Evolutionary conservation across 2,329 filamentous ascomycete genomes (phyloP).

Genomic region (Eutypa lata): DNA sequence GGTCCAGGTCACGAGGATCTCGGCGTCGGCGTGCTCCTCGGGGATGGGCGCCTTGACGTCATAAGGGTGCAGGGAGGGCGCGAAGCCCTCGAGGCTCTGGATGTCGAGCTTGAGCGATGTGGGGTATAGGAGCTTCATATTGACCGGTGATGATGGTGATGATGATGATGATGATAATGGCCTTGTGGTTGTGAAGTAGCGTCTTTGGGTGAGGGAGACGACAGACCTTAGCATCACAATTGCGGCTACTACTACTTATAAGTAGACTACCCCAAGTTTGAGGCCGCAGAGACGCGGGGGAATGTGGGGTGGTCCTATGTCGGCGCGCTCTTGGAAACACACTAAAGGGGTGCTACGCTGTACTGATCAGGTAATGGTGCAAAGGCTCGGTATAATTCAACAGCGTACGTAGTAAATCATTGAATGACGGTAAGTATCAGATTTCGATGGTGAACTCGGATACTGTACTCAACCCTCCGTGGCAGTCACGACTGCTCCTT

Average conservation of each 20-base stretch:
- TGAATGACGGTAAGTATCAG: too few species aligned
- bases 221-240: too few species aligned
- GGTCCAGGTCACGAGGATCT: conserved; percentile 60
- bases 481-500: too few species aligned
- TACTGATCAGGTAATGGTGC: not conserved
- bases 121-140: conserved; percentile 65
- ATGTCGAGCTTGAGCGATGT: conserved; percentile 58
- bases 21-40: conserved; percentile 55
- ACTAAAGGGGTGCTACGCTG: not conserved
- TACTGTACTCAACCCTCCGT: too few species aligned
- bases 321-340: not conserved
- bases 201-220: not conserved
- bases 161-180: not conserved
- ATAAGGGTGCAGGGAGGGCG: conserved; percentile 55
- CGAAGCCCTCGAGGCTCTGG: conserved; percentile 55
- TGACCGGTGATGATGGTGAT: conserved; percentile 9
- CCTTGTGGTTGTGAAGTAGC: not conserved
- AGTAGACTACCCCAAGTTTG: too few species aligned
- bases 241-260: too few species aligned
- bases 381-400: not conserved
- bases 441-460: too few species aligned
- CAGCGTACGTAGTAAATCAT: too few species aligned
- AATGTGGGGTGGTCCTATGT: not conserved
- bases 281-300: not conserved
- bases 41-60: conserved; percentile 56